phyloP scores from a whole-genome alignment of 495 filamentous ascomycete species.

The Talaromyces proteolyticus region DNA sequence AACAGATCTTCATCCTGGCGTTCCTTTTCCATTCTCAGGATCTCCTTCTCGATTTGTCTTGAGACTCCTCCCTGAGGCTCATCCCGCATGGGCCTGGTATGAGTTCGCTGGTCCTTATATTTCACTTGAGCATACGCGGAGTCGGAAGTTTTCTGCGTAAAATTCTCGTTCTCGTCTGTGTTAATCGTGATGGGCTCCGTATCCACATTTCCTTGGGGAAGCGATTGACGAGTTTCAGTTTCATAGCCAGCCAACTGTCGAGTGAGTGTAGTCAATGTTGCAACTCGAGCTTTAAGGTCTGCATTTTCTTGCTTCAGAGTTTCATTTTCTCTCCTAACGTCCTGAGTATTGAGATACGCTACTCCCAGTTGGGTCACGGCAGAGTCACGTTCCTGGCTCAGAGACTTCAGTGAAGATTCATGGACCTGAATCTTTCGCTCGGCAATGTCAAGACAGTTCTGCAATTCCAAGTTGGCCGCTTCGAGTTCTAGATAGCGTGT shows the following conservation, averaged over 20 bases:
- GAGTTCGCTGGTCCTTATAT: conserved; percentile 21
- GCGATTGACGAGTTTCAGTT: conserved; percentile 8
- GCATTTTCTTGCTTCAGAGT: conserved; percentile 41
- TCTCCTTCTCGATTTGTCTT: conserved; percentile 36
- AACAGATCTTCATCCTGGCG: conserved; percentile 42
- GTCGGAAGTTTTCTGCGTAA: conserved; percentile 29
- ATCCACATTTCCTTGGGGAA: conserved; percentile 2
- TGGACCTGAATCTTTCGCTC: conserved; percentile 53
- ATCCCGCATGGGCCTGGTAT: conserved; percentile 19
- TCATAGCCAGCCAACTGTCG: conserved; percentile 25
- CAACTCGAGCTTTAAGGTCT: conserved; percentile 37
- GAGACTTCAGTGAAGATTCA: conserved; percentile 53
- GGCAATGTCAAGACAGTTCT: conserved; percentile 51
- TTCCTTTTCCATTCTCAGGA: conserved; percentile 35
- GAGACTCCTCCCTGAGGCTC: conserved; percentile 24
- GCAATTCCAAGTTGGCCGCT: conserved; percentile 48
- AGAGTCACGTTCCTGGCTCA: conserved; percentile 60
- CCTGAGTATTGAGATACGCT: conserved; percentile 57
- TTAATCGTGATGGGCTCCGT: conserved; percentile 5
- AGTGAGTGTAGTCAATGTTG: conserved; percentile 12
- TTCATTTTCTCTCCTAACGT: conserved; percentile 54
- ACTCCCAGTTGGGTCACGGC: conserved; percentile 57
- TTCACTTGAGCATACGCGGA: conserved; percentile 28
- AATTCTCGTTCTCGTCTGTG: conserved; percentile 20
- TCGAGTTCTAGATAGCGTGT: conserved; percentile 43